Evolutionary conservation across 2,329 filamentous ascomycete genomes (phyloP).

Genomic region (Didymella keratinophila): DNA sequence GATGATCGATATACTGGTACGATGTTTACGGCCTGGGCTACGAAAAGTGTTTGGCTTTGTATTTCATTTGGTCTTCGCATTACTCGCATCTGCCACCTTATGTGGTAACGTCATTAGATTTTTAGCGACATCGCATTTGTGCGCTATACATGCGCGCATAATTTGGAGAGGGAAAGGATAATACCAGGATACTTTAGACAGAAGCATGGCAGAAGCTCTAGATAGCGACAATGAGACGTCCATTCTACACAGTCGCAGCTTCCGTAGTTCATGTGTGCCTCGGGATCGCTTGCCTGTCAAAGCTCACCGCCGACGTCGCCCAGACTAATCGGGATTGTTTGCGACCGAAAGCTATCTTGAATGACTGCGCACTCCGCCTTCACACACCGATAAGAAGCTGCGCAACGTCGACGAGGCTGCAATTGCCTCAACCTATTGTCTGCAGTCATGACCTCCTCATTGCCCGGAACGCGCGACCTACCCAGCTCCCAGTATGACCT

Average conservation of each 20-base stretch:
- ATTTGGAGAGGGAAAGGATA: constrained; percentile 7
- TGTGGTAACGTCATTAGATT: constrained; percentile 8
- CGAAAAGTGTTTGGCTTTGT: constrained; percentile 8
- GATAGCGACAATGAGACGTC: constrained; percentile 3
- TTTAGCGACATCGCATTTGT: constrained; percentile 15
- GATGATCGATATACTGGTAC: constrained; percentile 25
- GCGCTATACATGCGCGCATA: constrained; percentile 4
- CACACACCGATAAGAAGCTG: constrained; percentile 3
- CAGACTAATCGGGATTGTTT: neutral
- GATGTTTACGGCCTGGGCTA: constrained; percentile 3
- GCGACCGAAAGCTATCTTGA: neutral
- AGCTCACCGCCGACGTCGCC: constrained; percentile 19
- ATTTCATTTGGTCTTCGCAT: constrained; percentile 6
- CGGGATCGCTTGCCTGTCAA: constrained; percentile 7
- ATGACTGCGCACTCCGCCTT: neutral
- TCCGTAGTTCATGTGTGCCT: neutral
- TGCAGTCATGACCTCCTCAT: constrained; percentile 64
- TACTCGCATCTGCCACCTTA: neutral
- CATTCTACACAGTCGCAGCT: neutral
- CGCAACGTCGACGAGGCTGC: constrained; percentile 6
- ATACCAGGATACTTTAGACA: constrained; percentile 11
- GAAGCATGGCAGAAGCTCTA: constrained; percentile 1
- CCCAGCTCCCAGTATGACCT: constrained; percentile 93
- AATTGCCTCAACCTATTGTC: neutral
- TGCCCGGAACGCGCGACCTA: constrained; percentile 76